A percentile compares a stretch with the other conserved stretches of the same genome.
Evolutionary conservation across 768 basidiomycete genomes (phyloP).

Genomic region (Favolaschia claudopus): DNA sequence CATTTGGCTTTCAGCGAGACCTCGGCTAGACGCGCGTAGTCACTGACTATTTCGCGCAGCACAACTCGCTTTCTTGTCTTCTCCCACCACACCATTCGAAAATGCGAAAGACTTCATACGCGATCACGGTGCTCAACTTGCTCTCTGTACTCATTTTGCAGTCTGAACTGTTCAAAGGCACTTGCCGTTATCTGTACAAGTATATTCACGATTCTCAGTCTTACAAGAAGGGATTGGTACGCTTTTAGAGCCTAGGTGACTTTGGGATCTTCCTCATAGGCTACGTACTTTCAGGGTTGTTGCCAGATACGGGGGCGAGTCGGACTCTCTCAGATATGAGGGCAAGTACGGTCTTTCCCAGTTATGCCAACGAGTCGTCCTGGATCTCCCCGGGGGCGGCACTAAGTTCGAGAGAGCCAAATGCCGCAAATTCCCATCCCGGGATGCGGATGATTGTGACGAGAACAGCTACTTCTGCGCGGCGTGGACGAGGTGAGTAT

Average conservation of each 20-base stretch:
- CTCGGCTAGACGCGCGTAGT: no score
- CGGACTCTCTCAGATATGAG: conserved; percentile 55
- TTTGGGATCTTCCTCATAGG: background rate
- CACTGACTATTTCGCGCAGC: no score
- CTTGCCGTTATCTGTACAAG: conserved; percentile 58
- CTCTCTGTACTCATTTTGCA: no score
- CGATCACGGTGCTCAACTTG: no score
- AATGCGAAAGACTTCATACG: conserved; percentile 66
- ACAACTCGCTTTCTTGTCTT: background rate
- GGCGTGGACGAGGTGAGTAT: conserved; percentile 70
- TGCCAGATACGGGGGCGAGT: conserved; percentile 46
- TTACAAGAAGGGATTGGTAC: conserved; percentile 71
- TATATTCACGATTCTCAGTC: conserved; percentile 60
- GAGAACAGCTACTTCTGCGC: conserved; percentile 67
- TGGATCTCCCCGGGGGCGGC: conserved; percentile 58
- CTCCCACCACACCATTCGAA: background rate
- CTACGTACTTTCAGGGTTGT: conserved; percentile 48
- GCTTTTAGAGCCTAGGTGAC: conserved; percentile 10
- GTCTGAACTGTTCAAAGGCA: no score
- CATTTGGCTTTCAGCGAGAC: no score
- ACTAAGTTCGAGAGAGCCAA: conserved; percentile 61
- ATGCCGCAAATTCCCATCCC: conserved; percentile 72
- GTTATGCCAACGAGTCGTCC: conserved; percentile 61
- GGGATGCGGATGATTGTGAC: conserved; percentile 55
- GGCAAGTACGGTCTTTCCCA: conserved; percentile 65